Evolutionary conservation across 345 rosid genomes (phyloP).

Genomic region (Citrus australasica): DNA sequence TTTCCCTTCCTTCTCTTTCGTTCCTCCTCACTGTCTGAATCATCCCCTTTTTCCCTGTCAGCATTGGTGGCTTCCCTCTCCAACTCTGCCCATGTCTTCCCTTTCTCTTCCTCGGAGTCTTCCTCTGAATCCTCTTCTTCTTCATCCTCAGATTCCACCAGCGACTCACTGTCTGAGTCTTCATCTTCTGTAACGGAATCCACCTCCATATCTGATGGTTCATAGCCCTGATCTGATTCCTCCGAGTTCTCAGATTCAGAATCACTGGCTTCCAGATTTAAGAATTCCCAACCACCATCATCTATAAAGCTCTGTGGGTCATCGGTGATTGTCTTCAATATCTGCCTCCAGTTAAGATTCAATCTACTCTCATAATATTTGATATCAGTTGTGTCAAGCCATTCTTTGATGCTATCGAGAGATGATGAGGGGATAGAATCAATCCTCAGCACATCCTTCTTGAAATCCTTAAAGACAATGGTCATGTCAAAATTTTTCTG

Average conservation of each 20-base stretch:
- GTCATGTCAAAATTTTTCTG: conserved; percentile 96
- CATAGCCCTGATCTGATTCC: conserved; percentile 90
- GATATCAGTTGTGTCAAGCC: conserved; percentile 90
- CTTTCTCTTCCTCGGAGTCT: conserved; percentile 85
- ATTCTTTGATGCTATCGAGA: conserved; percentile 83
- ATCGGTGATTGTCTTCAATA: conserved; percentile 81
- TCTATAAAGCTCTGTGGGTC: conserved; percentile 85
- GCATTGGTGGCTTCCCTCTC: conserved; percentile 96
- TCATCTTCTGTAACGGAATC: conserved; percentile 85
- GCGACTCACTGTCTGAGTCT: conserved; percentile 64
- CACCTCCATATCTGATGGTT: conserved; percentile 74
- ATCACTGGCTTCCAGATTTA: conserved; percentile 82
- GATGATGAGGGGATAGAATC: conserved; percentile 79
- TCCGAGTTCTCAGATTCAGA: conserved; percentile 76
- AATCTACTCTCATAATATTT: conserved; percentile 93
- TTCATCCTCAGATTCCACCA: conserved; percentile 85
- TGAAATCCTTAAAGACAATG: conserved; percentile 89
- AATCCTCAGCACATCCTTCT: conserved; percentile 76
- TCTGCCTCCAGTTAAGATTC: conserved; percentile 93
- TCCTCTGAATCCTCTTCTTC: conserved; percentile 72
- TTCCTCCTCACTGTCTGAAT: conserved; percentile 93
- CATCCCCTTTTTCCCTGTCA: conserved; percentile 81
- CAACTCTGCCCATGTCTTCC: conserved; percentile 97
- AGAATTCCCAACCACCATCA: conserved; percentile 92
- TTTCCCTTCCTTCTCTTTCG: conserved; percentile 86